Conservation (phyloP, 352 stramenopile species). For the Globisporangium takayamanum region DNA sequence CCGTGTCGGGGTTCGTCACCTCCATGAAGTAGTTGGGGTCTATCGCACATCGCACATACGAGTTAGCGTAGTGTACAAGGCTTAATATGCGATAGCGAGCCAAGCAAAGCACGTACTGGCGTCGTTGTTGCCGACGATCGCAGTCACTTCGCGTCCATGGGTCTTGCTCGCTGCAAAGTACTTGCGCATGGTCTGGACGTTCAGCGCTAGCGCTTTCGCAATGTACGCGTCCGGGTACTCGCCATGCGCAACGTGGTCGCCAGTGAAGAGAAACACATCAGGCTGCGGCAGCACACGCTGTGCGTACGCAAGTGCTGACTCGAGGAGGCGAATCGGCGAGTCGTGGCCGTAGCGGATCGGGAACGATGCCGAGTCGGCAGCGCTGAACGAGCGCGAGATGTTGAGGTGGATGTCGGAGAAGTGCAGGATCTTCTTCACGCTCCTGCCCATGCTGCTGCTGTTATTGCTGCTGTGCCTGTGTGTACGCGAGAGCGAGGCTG, state of each 20-base stretch:
- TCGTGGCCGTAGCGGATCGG: slow-evolving; percentile 49
- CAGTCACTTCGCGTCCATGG: slow-evolving; percentile 39
- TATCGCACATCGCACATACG: slow-evolving; percentile 8
- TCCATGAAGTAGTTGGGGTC: slow-evolving; percentile 72
- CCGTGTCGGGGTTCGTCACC: slow-evolving; percentile 44
- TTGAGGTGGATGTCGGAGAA: slow-evolving; percentile 86
- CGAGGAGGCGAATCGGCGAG: slow-evolving; percentile 45
- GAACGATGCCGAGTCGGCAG: slow-evolving; percentile 26
- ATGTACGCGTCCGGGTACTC: slow-evolving; percentile 55
- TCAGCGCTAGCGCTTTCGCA: slow-evolving; percentile 48
- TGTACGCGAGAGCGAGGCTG: background rate
- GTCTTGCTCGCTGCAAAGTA: slow-evolving; percentile 39
- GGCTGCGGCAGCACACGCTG: slow-evolving; percentile 44
- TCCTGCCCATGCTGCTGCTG: too few relatives aligned
- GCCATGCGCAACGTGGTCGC: slow-evolving; percentile 67
- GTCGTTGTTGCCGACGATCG: slow-evolving; percentile 78
- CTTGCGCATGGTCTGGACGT: slow-evolving; percentile 59
- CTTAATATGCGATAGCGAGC: too few relatives aligned
- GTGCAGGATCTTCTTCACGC: slow-evolving; percentile 53
- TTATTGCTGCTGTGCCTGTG: background rate
- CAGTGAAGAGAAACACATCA: slow-evolving; percentile 76
- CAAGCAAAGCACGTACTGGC: slow-evolving; percentile 30
- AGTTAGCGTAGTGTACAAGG: too few relatives aligned
- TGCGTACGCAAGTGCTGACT: slow-evolving; percentile 67
- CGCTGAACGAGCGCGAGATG: slow-evolving; percentile 37